Conservation (phyloP, 805 yeast species). For the Pichia deserticola region DNA sequence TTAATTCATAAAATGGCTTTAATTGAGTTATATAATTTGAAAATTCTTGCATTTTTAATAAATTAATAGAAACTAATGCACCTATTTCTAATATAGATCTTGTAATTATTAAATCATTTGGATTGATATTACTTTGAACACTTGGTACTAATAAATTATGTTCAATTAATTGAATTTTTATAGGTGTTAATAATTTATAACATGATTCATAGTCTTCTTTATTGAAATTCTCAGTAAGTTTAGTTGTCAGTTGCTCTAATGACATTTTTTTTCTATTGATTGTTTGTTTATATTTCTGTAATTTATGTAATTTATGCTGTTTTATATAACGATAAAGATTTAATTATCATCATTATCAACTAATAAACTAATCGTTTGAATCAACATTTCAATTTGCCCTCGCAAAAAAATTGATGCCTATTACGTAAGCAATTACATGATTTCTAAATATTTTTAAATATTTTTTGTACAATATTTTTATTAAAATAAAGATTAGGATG, state of each 20-base stretch:
- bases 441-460: too few relatives aligned
- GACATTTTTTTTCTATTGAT: slow-evolving; percentile 33
- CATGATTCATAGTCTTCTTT: slow-evolving; percentile 56
- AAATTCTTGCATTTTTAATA: slow-evolving; percentile 55
- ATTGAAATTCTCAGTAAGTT: slow-evolving; percentile 59
- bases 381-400: neutral
- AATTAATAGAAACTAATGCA: slow-evolving; percentile 68
- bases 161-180: slow-evolving; percentile 74
- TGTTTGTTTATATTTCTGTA: too few relatives aligned
- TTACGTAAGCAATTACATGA: too few relatives aligned
- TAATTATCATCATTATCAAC: too few relatives aligned
- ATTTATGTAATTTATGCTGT: too few relatives aligned
- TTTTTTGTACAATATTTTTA: too few relatives aligned
- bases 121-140: slow-evolving; percentile 31
- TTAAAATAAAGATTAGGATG: too few relatives aligned
- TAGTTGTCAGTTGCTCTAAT: slow-evolving; percentile 60
- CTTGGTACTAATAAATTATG: slow-evolving; percentile 69
- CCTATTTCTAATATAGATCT: slow-evolving; percentile 84
- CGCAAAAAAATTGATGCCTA: too few relatives aligned
- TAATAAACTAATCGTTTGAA: too few relatives aligned
- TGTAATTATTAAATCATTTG: slow-evolving; percentile 68
- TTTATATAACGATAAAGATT: too few relatives aligned
- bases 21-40: slow-evolving; percentile 68
- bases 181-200: slow-evolving; percentile 52
- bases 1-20: slow-evolving; percentile 61